These are phyloP conservation scores for Ustilago vetiveriae DNA, from an alignment of 1,284 basidiomycete species.

Conservation along the genomic window DNA sequence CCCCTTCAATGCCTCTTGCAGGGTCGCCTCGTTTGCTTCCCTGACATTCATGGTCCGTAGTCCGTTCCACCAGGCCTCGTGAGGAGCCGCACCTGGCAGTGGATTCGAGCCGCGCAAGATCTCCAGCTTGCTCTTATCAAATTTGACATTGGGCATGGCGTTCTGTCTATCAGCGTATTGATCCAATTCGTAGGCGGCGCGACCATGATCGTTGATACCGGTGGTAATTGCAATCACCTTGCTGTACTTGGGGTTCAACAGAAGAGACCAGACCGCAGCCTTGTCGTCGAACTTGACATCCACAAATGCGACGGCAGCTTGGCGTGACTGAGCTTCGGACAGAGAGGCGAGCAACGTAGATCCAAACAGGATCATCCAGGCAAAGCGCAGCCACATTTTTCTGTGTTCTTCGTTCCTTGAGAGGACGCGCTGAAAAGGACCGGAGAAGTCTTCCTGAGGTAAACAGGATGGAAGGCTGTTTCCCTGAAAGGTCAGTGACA, in stretches of 20 bases:
- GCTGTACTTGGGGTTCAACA: constrained; percentile 15
- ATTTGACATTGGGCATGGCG: neutral
- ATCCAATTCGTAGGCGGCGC: constrained; percentile 18
- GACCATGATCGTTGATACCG: constrained; percentile 18
- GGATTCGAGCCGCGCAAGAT: constrained; percentile 11
- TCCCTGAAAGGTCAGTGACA: neutral
- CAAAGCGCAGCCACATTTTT: constrained; percentile 13
- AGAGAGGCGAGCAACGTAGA: neutral
- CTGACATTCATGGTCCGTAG: neutral
- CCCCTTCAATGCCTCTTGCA: constrained; percentile 5
- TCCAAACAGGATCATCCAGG: neutral
- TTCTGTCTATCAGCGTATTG: constrained; percentile 17
- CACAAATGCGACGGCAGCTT: constrained; percentile 27
- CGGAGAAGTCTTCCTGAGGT: too few relatives aligned
- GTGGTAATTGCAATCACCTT: constrained; percentile 28
- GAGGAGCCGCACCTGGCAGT: neutral
- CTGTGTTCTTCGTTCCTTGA: too few relatives aligned
- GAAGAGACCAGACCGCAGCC: constrained; percentile 32
- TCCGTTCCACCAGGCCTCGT: constrained; percentile 25
- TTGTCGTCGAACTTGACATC: constrained; percentile 49
- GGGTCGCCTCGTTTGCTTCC: neutral
- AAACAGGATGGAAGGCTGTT: too few relatives aligned
- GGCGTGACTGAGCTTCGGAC: neutral
- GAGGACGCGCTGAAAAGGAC: too few relatives aligned
- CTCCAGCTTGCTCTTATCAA: constrained; percentile 5